Conservation (phyloP, 495 filamentous ascomycete species). For the Wilcoxina mikolae region DNA sequence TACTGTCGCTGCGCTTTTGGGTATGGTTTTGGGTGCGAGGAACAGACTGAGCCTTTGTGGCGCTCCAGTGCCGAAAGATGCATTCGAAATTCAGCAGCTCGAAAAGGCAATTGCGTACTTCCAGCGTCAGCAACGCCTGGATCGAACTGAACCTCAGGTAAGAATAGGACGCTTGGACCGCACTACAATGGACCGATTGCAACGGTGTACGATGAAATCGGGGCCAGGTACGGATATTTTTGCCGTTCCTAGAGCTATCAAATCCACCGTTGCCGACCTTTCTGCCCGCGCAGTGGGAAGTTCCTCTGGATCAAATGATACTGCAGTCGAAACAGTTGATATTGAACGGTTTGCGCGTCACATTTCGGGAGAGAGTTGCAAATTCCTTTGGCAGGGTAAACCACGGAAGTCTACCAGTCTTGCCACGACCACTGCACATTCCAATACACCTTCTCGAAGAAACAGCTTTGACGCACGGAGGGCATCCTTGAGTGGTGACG, state of each 20-base stretch:
- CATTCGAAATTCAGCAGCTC: slow-evolving; percentile 66
- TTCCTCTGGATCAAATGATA: slow-evolving; percentile 61
- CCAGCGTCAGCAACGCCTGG: slow-evolving; percentile 72
- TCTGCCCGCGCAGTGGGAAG: slow-evolving; percentile 89
- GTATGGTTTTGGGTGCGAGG: slow-evolving; percentile 73
- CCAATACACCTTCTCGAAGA: not conserved
- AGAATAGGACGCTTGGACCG: slow-evolving; percentile 66
- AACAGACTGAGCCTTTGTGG: slow-evolving; percentile 66
- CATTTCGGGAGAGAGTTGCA: slow-evolving; percentile 61
- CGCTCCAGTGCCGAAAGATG: slow-evolving; percentile 78
- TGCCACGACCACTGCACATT: not conserved
- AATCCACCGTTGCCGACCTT: slow-evolving; percentile 85
- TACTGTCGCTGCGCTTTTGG: slow-evolving; percentile 75
- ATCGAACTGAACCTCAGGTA: too few relatives aligned
- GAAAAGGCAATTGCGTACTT: slow-evolving; percentile 76
- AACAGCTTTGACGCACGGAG: slow-evolving; percentile 2
- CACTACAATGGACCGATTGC: slow-evolving; percentile 65
- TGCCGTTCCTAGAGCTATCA: slow-evolving; percentile 77
- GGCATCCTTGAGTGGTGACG: not conserved
- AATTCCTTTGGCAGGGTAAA: slow-evolving; percentile 93
- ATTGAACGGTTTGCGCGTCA: slow-evolving; percentile 69
- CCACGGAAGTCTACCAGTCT: slow-evolving; percentile 38
- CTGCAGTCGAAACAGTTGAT: slow-evolving; percentile 79
- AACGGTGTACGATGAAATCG: slow-evolving; percentile 69
- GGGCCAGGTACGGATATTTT: slow-evolving; percentile 42